Base-by-base conservation (phyloP, 2,329 filamentous ascomycete genomes). In the Pseudopyrenochaeta lycopersici region DNA sequence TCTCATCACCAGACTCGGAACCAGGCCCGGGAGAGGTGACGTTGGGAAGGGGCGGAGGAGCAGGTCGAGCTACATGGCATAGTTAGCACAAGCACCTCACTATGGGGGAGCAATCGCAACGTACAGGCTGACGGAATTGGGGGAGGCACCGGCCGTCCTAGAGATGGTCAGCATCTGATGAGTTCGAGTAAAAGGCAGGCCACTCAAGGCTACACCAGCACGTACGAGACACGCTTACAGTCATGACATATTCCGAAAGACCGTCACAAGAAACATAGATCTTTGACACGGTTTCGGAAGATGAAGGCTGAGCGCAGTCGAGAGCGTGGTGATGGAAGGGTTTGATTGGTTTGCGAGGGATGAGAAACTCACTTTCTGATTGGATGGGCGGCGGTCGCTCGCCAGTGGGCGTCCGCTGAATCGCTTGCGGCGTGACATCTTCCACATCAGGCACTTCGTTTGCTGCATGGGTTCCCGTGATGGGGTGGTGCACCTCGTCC, bases 1-100 rank as follows among this genome's bases (percentile, higher is more conserved):
- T 79, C 74, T 97, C 94, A 72, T 97, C 93, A 65, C 96, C 93
- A 38, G 93, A 95, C 72, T 90, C 91, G 1, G 92, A 96, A 27
- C 92, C 92, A 56, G 89, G 84, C 52, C 88, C 91, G 40, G 87
- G 88, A 35, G 90, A 90, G 42, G 83, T 81, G 14, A 85, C 71
- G 38, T 80, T 80, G 27, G 82, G 78, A 33, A 84, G 79, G 31
- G 82, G 78, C 33, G 84, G 78, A 45, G 85, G 85, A 1, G 82
- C 80, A 40, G 88, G 86, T 43, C 88, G 89, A 65, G 85, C 89
- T 92, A 29, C 6, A 12, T 3, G 41, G 30, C 33, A n/a, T 27
- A 23, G 23, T 56, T 27, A 52, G 52, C n/a, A 14, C n/a, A 29
- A 5, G 41, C n/a, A n/a, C n/a, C n/a, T n/a, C n/a, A 44, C 4